Base-by-base conservation (phyloP, 345 rosid species). In the Abelmoschus esculentus region DNA sequence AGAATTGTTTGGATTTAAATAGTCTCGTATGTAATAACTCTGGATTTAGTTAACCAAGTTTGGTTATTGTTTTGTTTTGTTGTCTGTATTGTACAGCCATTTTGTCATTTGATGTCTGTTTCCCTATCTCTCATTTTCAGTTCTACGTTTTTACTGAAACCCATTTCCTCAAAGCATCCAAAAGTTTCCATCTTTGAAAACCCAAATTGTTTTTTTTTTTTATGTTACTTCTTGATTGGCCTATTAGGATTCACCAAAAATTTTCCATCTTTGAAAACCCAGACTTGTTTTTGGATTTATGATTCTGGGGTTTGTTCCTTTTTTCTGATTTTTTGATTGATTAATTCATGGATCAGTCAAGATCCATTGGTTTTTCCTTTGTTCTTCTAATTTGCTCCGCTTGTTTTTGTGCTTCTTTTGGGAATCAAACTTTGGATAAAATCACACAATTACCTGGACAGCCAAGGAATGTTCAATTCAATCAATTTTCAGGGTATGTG, bases 401-500 rank as follows among this genome's bases (percentile, higher is more conserved):
- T 46, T 76, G 70, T 62, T 14, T 72, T 4, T 83, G 68, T 69
- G 76, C 65, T 77, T 55, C 63, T 61, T 63, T 63, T 70, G 76
- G 70, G 63, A 89, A 83, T 63, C 93, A 86, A 76, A 81, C 62
- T 61, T 70, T 71, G 11, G 99, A 91, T 74, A 83, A 83, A 71
- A 88, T 95, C 81, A 58, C 31, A 2, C 62, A 60, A 40, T 80
- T 95, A 61, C 99, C 98, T 2, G 98, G 98, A 5, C 90, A 95
- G 76, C 98, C 96, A 3, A 38, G 26, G 64, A 80, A 84, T 70
- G 96, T 86, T 18, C 72, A 70, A 13, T 90, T 95, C 78, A 77
- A 86, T 26, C 99, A 90, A 67, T 90, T 83, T 78, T 86, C 98
- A 7, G 98, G 97, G 31, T 93, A 89, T 78, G 85, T 93, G 47